Evolutionary conservation across 2,329 filamentous ascomycete genomes (phyloP).

Genomic region (Fusarium oligoseptatum): DNA sequence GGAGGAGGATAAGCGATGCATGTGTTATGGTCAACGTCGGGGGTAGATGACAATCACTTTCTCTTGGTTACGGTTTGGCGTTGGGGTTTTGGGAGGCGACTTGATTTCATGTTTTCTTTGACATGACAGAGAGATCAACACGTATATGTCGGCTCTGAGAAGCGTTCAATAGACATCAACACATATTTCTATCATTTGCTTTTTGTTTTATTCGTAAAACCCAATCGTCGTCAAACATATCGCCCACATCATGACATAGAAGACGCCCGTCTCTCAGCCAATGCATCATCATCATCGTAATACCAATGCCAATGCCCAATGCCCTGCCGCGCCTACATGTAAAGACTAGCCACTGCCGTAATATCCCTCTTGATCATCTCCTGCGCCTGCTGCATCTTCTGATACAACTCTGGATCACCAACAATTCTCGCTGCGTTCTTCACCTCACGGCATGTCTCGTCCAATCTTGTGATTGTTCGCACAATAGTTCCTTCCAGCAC

Average conservation of each 20-base stretch:
- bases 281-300: not conserved
- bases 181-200: not conserved
- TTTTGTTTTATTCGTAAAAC: not conserved
- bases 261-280: not conserved
- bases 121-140: constrained; percentile 25
- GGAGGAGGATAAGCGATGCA: not conserved
- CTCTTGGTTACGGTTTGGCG: constrained; percentile 42
- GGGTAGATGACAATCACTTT: constrained; percentile 6
- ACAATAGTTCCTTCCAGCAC: constrained; percentile 98
- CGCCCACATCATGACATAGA: not conserved
- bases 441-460: constrained; percentile 96
- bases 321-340: constrained; percentile 73
- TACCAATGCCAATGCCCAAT: not conserved
- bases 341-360: constrained; percentile 88
- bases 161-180: constrained; percentile 25
- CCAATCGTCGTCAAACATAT: not conserved
- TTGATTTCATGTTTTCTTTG: constrained; percentile 26
- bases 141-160: constrained; percentile 18
- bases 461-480: constrained; percentile 89
- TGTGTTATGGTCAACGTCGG: constrained; percentile 10
- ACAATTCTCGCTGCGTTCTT: constrained; percentile 97
- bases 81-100: constrained; percentile 37
- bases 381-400: constrained; percentile 97
- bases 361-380: constrained; percentile 98
- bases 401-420: constrained; percentile 91